Conservation (phyloP, 106 monocot genomes). For the Gastrodia elata region DNA sequence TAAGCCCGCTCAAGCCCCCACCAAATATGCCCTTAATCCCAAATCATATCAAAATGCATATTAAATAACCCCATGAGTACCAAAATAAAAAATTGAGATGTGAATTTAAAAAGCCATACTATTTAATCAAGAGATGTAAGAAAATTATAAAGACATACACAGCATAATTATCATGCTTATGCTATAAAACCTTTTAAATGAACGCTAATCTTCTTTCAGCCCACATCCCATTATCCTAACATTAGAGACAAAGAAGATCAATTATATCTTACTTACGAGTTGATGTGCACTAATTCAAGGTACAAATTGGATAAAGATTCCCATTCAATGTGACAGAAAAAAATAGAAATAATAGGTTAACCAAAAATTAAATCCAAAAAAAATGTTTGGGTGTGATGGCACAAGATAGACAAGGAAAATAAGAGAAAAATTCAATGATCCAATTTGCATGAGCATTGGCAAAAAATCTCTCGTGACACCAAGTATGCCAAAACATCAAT, state of each 20-base stretch:
- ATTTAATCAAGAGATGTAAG: background rate
- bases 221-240: background rate
- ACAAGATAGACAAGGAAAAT: too few species aligned
- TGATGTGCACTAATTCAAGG: background rate
- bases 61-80: background rate
- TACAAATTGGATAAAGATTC: background rate
- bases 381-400: too few species aligned
- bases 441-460: too few species aligned
- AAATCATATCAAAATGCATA: background rate
- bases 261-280: background rate
- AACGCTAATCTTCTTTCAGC: background rate
- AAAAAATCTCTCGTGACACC: too few species aligned
- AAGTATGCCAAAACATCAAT: too few species aligned
- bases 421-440: too few species aligned
- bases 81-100: background rate
- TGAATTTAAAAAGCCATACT: background rate
- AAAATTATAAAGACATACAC: background rate
- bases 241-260: background rate
- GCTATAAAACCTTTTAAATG: background rate
- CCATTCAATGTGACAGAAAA: too few species aligned
- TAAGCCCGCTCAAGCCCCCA: too few species aligned
- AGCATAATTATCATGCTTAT: background rate
- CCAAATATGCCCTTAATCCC: too few species aligned
- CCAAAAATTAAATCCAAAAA: too few species aligned
- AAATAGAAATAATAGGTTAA: too few species aligned